Conservation (phyloP, 2,329 filamentous ascomycete species). For the Fonsecaea monophora region DNA sequence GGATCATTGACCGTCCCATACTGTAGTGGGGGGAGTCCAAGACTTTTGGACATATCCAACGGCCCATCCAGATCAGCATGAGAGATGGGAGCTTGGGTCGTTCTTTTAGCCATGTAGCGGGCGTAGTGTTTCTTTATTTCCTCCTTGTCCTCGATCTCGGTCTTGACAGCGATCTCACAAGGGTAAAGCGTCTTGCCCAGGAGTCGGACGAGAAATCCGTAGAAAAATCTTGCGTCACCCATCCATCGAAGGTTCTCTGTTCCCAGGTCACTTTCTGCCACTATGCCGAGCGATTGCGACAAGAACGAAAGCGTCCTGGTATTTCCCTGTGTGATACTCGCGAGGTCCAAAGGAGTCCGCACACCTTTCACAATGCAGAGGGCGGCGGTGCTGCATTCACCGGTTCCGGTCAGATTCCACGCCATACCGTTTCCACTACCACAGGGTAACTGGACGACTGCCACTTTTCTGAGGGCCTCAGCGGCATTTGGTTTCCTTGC, state of each 20-base stretch:
- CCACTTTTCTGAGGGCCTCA: conserved; percentile 75
- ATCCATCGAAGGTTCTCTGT: conserved; percentile 95
- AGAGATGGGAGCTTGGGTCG: conserved; percentile 51
- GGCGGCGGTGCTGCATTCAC: conserved; percentile 75
- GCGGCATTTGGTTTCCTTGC: conserved; percentile 76
- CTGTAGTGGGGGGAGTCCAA: conserved; percentile 72
- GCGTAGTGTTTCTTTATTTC: conserved; percentile 76
- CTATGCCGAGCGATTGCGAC: conserved; percentile 85
- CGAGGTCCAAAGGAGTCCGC: conserved; percentile 81
- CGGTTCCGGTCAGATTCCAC: conserved; percentile 84
- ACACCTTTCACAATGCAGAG: conserved; percentile 86
- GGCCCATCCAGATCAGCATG: conserved; percentile 45
- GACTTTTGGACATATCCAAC: conserved; percentile 35
- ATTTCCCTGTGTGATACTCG: conserved; percentile 84
- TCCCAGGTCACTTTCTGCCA: conserved; percentile 86
- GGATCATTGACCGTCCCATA: conserved; percentile 82
- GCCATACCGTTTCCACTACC: conserved; percentile 95
- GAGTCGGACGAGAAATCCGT: conserved; percentile 79
- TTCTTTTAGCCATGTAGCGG: conserved; percentile 50
- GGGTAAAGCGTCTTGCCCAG: conserved; percentile 81
- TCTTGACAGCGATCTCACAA: conserved; percentile 84
- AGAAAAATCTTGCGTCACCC: conserved; percentile 82
- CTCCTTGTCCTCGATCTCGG: conserved; percentile 77
- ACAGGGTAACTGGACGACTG: conserved; percentile 86
- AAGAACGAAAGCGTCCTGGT: conserved; percentile 82